Evolutionary conservation across 176 grass and related monocot species (phyloP), one percentile per base, ranked within the genome.

Genomic region (Aegilops bicornis): DNA sequence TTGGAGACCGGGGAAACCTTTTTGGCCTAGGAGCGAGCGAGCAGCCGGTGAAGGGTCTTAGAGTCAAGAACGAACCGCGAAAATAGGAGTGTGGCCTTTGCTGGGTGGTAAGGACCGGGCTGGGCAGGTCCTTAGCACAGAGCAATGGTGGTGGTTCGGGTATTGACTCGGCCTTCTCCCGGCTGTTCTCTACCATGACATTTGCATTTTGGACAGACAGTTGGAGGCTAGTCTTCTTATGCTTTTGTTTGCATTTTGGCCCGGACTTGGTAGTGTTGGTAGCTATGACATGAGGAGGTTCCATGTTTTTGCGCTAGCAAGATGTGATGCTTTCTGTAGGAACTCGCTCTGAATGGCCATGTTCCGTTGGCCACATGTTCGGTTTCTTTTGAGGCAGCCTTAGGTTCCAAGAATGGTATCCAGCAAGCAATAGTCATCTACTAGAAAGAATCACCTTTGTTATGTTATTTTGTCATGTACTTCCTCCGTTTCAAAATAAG

Each of bases 61-160:
- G 93, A 98, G 96, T 98, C 96, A 94, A 98, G 96, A 98, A 95
- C 96, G 93, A 95, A 98, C 96, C 96, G 79, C 76, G 64, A 19
- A 19, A 73, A 82, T 72, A 36, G 11, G 59, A 52, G 42, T 33
- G 52, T 50, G 20, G 84, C 92, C 97, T 91, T 94, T 94, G 97
- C 94, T 98, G 74, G 78, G 92, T 92, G 92, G 77, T 90, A 87
- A 92, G 93, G 86, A 79, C 69, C 24, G 22, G 37, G 82, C 75
- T 60, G 61, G 12, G 72, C 75, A 78, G 71, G 78, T 86, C 77
- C 81, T 91, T 92, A 86, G 63, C 86, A 91, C 86, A 67, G 66
- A 94, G 96, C 96, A 95, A 96, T 92, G 96, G 93, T 91, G 92
- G 92, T 98, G 96, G 96, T 98, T 98, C 93, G 92, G 96, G 96